Conservation (phyloP, 352 stramenopile species). For the Elongisporangium senticosum region DNA sequence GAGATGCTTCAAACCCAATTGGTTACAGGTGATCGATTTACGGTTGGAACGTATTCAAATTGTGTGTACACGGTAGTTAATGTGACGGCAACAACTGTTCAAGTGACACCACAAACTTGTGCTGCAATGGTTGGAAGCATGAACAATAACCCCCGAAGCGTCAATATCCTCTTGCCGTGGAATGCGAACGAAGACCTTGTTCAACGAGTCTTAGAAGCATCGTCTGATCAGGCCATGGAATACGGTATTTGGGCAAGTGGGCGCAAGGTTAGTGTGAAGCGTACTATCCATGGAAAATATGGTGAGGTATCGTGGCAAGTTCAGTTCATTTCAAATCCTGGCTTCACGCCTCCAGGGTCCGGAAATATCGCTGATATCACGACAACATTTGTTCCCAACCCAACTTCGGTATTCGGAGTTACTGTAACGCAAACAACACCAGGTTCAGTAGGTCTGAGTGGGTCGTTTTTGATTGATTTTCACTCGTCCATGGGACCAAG, state of each 20-base stretch:
- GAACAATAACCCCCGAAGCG: slow-evolving; percentile 8
- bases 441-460: slow-evolving; percentile 84
- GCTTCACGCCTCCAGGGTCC: slow-evolving; percentile 84
- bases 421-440: slow-evolving; percentile 83
- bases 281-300: slow-evolving; percentile 92
- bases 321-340: slow-evolving; percentile 91
- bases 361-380: slow-evolving; percentile 81
- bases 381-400: slow-evolving; percentile 26
- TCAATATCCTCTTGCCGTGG: slow-evolving; percentile 50
- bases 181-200: slow-evolving; percentile 55
- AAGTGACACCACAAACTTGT: slow-evolving; percentile 32
- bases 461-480: slow-evolving; percentile 90
- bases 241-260: slow-evolving; percentile 31
- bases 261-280: slow-evolving; percentile 81
- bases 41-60: slow-evolving; percentile 29
- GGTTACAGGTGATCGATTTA: slow-evolving; percentile 44
- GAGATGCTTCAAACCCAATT: slow-evolving; percentile 29
- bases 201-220: slow-evolving; percentile 45
- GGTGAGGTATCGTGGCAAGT: slow-evolving; percentile 92
- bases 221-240: slow-evolving; percentile 36
- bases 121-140: slow-evolving; percentile 12
- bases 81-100: slow-evolving; percentile 22
- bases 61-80: slow-evolving; percentile 52
- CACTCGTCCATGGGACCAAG: slow-evolving; percentile 67
- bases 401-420: slow-evolving; percentile 22